Evolutionary conservation across 129 eudicot species (phyloP), one percentile per base, ranked within the genome.

Genomic region (Lonicera japonica): DNA sequence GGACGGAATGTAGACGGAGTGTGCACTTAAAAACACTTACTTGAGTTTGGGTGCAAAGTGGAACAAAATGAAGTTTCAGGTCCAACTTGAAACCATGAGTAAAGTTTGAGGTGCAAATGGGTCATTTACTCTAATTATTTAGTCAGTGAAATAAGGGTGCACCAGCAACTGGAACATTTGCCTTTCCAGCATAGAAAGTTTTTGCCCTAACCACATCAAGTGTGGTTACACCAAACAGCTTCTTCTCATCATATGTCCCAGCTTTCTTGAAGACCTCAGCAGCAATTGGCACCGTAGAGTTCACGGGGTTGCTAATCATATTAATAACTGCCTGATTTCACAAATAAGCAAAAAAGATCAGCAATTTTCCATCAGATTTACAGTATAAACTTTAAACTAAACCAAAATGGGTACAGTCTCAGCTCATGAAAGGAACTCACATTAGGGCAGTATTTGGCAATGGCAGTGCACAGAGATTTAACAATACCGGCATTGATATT

Each of bases 251-350:
- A 64, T 85, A 88, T 2, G 94, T 86, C 29, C 95, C 92, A 38
- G 90, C 95, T 74, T 83, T 85, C 87, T 94, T 94, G 84, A 94
- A 85, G 13, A 94, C 84, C 86, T 92, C 99, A 43, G 92, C 81
- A 69, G 99, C 99, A 80, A 92, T 92, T 58, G 96, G 99, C 18
- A 88, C 96, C 1, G 99, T 88, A 4, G 99, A 94, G 68, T 94
- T 94, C 45, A 94, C 96, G 11, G 96, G 99, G 72, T 94, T 88
- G 79, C 96, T 94, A 60, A 94, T 94, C 86, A 88, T 83, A 58
- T 83, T 88, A 15, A 88, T 85, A 52, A 94, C 80, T 61, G 95
- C 99, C 96, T 88, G 64, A 36, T 17, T 29, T 5, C 12, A 66
- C 6, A 3, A 0, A 38, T 39, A 16, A 60, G 9, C 0, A 54